Evolutionary conservation across 176 grass and related monocot species (phyloP), one percentile per base, ranked within the genome.

Genomic region (Paspalum notatum): DNA sequence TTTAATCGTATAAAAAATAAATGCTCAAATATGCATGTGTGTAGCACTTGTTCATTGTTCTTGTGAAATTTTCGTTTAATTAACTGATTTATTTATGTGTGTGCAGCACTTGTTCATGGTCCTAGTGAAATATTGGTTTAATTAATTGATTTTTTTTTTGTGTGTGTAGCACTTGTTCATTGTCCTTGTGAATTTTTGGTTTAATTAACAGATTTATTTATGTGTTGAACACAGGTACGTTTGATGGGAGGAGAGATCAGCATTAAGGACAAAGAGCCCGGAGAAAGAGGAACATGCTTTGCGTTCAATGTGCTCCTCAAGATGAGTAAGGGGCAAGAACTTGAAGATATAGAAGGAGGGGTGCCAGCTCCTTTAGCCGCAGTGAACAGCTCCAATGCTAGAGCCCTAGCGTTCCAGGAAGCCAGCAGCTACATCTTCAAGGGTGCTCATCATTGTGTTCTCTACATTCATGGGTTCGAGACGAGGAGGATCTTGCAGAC

Each of bases 171-270:
- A n/a, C 15, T 73, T 53, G 12, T 20, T 59, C 11, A 66, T 27
- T 71, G 77, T 42, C 21, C 76, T 72, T 54, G 16, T 42, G 4
- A 86, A 47, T 0, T 15, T 14, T 26, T 49, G 32, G 11, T 5
- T 48, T 32, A 32, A 32, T 32, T 84, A 13, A n/a, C 18, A 37
- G 32, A 18, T 44, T 17, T 71, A 32, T 17, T 2, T 24, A 60
- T 60, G 57, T 26, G 21, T 26, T 38, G 42, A 59, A 66, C 57
- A 8, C 41, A 94, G 95, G 95, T 98, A 58, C 90, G 92, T 57
- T 26, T 98, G 37, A 92, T 94, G 95, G 92, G 95, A 22, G 95
- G 95, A 15, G 92, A 98, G 59, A 98, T 98, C 11, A 87, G 70
- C 53, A 98, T 98, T 41, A 76, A 85, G 65, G 92, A 98, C 20